Conservation (phyloP, 768 basidiomycete genomes). For the Lepiota brunneoincarnata region DNA sequence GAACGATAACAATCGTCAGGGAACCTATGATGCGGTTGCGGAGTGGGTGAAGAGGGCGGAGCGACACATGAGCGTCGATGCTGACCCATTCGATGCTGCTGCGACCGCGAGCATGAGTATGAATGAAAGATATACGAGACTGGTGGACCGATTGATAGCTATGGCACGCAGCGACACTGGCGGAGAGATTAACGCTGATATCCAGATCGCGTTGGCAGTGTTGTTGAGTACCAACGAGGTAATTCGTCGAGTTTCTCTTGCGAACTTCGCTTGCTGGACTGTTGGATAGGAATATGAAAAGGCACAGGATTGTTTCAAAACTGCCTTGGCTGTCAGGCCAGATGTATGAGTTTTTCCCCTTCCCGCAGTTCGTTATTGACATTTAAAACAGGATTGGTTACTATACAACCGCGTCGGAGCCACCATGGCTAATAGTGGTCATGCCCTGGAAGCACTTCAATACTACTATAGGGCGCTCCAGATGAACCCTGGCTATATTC, state of each 20-base stretch:
- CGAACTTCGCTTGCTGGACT: not conserved
- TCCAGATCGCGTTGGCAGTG: slow-evolving; percentile 93
- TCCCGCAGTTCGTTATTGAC: slow-evolving; percentile 2
- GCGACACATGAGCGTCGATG: slow-evolving; percentile 35
- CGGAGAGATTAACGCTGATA: slow-evolving; percentile 82
- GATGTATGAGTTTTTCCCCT: slow-evolving; percentile 48
- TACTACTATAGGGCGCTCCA: slow-evolving; percentile 87
- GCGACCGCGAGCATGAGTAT: slow-evolving; percentile 30
- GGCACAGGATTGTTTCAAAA: slow-evolving; percentile 90
- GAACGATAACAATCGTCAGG: slow-evolving; percentile 77
- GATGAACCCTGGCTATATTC: slow-evolving; percentile 86
- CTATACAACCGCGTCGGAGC: slow-evolving; percentile 94
- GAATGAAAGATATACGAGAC: slow-evolving; percentile 40
- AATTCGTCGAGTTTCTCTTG: slow-evolving; percentile 16
- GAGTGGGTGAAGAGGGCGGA: slow-evolving; percentile 75
- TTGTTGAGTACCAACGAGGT: slow-evolving; percentile 92
- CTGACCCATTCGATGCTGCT: slow-evolving; percentile 38
- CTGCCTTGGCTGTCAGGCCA: slow-evolving; percentile 85
- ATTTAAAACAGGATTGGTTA: slow-evolving; percentile 70
- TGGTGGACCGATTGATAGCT: slow-evolving; percentile 77
- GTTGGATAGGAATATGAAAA: slow-evolving; percentile 75
- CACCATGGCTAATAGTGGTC: slow-evolving; percentile 88
- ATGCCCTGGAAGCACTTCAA: slow-evolving; percentile 74
- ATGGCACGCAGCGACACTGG: slow-evolving; percentile 66
- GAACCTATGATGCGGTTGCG: slow-evolving; percentile 78